phyloP scores from a whole-genome alignment of 192 early-diverging fungal species.

The Coemansia sp. region DNA sequence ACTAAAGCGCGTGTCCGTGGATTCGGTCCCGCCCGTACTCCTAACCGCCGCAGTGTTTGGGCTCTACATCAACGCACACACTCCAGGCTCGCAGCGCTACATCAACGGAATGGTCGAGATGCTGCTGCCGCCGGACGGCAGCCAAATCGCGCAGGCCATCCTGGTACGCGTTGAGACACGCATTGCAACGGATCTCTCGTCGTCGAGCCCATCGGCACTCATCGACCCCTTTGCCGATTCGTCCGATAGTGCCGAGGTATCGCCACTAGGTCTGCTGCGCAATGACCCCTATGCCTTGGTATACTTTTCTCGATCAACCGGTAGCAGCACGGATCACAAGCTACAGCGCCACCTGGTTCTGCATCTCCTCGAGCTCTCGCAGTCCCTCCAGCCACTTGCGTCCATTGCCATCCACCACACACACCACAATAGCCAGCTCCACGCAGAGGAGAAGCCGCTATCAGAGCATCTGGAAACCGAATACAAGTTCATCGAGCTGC shows the following conservation, averaged over 20 bases:
- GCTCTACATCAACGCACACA: conserved; percentile 24
- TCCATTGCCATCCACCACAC: neutral
- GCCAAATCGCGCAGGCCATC: neutral
- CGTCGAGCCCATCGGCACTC: neutral
- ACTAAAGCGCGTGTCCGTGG: conserved; percentile 14
- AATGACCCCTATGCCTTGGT: conserved; percentile 16
- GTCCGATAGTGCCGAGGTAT: neutral
- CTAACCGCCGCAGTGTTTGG: conserved; percentile 11
- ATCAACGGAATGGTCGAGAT: conserved; percentile 30
- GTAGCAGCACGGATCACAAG: neutral
- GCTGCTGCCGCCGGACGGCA: neutral
- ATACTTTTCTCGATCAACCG: conserved; percentile 9
- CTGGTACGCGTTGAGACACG: conserved; percentile 10
- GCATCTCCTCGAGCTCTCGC: conserved; percentile 26
- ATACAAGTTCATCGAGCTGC: conserved; percentile 21
- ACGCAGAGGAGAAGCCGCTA: neutral
- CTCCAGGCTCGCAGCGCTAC: conserved; percentile 14
- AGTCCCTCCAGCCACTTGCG: conserved; percentile 11
- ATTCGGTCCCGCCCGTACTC: conserved; percentile 28
- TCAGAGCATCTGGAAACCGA: conserved; percentile 5
- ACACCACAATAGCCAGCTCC: neutral
- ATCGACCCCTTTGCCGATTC: conserved; percentile 20
- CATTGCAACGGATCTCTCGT: conserved; percentile 9
- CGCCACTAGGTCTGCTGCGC: conserved; percentile 7
- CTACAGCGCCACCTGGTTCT: conserved; percentile 13